These are phyloP conservation scores for Pilaira anomala DNA, from an alignment of 192 early-diverging fungal genomes.

Conservation along the genomic window DNA sequence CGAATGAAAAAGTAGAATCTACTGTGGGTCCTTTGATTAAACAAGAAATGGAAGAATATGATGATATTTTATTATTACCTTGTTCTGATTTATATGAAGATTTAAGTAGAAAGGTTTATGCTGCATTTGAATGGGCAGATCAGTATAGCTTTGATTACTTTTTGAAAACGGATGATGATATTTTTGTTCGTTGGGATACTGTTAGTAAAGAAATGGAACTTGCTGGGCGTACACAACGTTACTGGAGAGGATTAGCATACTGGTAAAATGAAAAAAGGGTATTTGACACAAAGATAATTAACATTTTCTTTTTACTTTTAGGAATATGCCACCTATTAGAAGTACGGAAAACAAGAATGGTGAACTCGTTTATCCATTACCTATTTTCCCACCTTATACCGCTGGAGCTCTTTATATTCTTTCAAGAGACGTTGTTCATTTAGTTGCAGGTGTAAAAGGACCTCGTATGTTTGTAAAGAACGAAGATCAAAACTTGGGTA, in stretches of 20 bases:
- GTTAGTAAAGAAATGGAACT: slow-evolving; percentile 43
- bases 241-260: slow-evolving; percentile 55
- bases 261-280: slow-evolving; percentile 38
- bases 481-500: slow-evolving; percentile 59
- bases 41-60: slow-evolving; percentile 42
- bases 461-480: slow-evolving; percentile 56
- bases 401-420: slow-evolving; percentile 61
- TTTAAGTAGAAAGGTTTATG: slow-evolving; percentile 55
- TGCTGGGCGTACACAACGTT: slow-evolving; percentile 44
- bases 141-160: slow-evolving; percentile 53
- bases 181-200: slow-evolving; percentile 59
- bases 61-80: slow-evolving; percentile 53
- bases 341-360: slow-evolving; percentile 51
- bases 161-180: slow-evolving; percentile 59
- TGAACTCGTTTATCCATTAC: slow-evolving; percentile 46
- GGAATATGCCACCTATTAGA: slow-evolving; percentile 58
- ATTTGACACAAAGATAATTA: background rate
- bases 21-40: slow-evolving; percentile 45
- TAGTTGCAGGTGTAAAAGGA: slow-evolving; percentile 46
- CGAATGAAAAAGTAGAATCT: slow-evolving; percentile 36
- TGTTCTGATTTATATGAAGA: slow-evolving; percentile 50
- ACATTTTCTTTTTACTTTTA: slow-evolving; percentile 16
- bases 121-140: slow-evolving; percentile 52
- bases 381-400: slow-evolving; percentile 58
- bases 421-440: slow-evolving; percentile 51